Conservation (phyloP, 148 eudicot species). For the Chenopodium berlandieri region DNA sequence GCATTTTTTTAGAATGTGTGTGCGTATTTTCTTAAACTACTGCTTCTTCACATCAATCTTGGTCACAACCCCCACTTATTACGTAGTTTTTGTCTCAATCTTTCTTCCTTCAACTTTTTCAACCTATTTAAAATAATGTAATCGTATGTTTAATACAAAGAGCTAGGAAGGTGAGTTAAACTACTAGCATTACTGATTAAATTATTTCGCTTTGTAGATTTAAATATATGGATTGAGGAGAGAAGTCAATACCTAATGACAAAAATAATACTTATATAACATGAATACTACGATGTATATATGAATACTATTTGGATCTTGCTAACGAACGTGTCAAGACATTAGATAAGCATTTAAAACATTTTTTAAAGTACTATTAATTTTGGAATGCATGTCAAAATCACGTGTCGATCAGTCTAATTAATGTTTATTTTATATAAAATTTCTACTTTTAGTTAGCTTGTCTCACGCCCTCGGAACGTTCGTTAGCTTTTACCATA, state of each 20-base stretch:
- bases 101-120: not conserved
- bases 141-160: not conserved
- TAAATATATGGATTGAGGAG: not conserved
- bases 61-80: constrained; percentile 17
- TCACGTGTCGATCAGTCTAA: no score
- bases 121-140: not conserved
- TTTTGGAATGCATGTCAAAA: no score
- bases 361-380: no score
- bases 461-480: no score
- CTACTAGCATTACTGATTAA: not conserved
- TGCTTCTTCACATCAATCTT: constrained; percentile 12
- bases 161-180: not conserved
- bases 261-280: no score
- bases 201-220: not conserved
- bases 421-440: no score
- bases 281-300: no score
- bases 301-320: no score
- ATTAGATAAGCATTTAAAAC: no score
- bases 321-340: no score
- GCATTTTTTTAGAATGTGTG: constrained; percentile 24
- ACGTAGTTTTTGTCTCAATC: constrained; percentile 13
- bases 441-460: no score
- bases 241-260: not conserved
- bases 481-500: no score
- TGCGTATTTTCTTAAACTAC: not conserved